Conservation (phyloP, 305 asterid genomes). For the Fraxinus paxiana region DNA sequence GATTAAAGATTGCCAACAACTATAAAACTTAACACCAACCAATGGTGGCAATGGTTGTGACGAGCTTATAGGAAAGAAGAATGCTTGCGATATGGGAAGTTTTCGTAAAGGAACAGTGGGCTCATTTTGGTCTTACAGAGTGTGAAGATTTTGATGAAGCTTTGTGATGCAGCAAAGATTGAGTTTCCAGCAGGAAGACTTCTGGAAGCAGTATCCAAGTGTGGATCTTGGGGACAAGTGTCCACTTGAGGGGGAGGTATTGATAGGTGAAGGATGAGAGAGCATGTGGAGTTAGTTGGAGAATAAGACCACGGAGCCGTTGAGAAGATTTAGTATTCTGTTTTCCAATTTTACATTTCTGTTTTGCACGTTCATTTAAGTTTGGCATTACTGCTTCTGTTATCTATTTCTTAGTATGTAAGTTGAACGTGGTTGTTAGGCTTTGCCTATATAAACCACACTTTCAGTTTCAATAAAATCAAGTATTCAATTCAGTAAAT, state of each 20-base stretch:
- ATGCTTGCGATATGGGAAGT: too few species aligned
- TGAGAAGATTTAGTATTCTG: neutral
- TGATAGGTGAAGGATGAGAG: neutral
- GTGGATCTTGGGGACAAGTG: neutral
- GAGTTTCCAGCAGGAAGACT: neutral
- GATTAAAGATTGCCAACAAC: too few species aligned
- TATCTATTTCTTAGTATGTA: neutral
- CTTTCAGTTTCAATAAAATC: neutral
- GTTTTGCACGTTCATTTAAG: neutral
- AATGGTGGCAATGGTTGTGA: too few species aligned
- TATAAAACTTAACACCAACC: too few species aligned
- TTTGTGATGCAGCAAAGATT: neutral
- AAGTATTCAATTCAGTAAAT: neutral
- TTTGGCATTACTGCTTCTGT: neutral
- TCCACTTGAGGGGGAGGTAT: neutral
- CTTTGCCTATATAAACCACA: neutral
- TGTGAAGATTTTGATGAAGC: too few species aligned
- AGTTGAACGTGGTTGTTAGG: neutral
- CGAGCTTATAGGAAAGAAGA: too few species aligned
- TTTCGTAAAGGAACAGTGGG: too few species aligned
- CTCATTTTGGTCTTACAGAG: too few species aligned
- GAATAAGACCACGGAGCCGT: neutral
- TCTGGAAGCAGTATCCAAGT: neutral
- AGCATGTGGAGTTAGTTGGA: neutral
- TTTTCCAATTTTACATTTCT: neutral